Evolutionary conservation across 139 green algal species (phyloP).

Genomic region (Astrephomene gubernaculifera): DNA sequence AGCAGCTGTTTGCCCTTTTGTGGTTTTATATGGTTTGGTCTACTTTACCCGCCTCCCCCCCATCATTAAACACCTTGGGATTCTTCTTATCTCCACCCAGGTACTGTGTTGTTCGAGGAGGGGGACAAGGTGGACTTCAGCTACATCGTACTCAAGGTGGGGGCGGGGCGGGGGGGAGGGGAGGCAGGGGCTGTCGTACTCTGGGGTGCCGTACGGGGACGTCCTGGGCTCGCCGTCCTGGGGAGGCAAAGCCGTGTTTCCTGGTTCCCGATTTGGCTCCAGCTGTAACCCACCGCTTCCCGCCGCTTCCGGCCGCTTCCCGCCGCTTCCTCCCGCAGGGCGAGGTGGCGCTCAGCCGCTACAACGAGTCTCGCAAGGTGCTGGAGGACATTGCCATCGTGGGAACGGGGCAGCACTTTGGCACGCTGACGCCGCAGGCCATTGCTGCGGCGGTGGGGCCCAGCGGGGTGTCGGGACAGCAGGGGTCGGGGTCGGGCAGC

Average conservation of each 20-base stretch:
- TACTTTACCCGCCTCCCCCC: no score
- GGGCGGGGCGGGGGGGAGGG: not conserved
- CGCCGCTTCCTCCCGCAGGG: not conserved
- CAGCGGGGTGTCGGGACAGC: not conserved
- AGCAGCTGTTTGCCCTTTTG: no score
- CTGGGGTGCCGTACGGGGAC: no score
- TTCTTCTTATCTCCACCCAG: conserved; percentile 24
- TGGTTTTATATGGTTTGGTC: no score
- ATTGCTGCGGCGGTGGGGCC: not conserved
- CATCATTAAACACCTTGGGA: no score
- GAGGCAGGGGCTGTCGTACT: not conserved
- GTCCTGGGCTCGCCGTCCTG: no score
- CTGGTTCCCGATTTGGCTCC: not conserved
- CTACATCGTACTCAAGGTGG: conserved; percentile 55
- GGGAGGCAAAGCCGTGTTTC: no score
- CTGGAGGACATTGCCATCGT: conserved; percentile 9
- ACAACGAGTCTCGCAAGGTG: not conserved
- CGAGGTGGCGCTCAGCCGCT: conserved; percentile 26
- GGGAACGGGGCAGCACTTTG: conserved; percentile 53
- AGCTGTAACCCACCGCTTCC: not conserved
- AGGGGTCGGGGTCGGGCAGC: not conserved
- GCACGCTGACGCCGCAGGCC: conserved; percentile 41
- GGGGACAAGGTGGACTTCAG: conserved; percentile 56
- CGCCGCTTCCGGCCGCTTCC: no score
- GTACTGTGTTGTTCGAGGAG: conserved; percentile 47